Evolutionary conservation across 164 flowering plant species (phyloP), one percentile per base, ranked within the genome.

Genomic region (Aristolochia fimbriata): DNA sequence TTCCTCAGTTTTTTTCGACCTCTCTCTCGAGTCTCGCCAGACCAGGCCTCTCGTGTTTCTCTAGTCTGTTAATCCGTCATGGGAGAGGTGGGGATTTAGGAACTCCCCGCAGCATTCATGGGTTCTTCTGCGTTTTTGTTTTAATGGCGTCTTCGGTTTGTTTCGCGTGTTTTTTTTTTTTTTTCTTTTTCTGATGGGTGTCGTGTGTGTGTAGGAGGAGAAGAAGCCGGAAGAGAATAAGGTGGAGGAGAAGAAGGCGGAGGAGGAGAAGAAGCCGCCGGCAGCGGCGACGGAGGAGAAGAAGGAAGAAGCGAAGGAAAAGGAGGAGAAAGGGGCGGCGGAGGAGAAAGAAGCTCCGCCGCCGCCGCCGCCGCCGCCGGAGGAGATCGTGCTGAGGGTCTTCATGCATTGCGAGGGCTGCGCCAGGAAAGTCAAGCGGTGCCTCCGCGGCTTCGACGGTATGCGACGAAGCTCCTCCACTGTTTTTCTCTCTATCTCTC

Each of bases 391-490:
- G 10, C 65, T 85, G 58, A 78, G 61, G 47, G 90, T 90, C 15
- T 85, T 68, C 85, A 90, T 90, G 97, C 97, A 90, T 83, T 90
- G 97, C 46, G 95, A 90, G 59, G 97, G 95, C 0, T 90, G 97
- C 55, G 94, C 97, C 14, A 76, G 73, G 49, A 90, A 90, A 62
- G 87, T 90, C 62, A 80, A 76, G 23, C 50, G 80, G 47, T 73
- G 82, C 33, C 83, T 90, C 51, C 82, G 55, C 43, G 90, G 90
- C 24, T 85, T 87, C 57, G 71, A 75, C 66, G 97, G 97, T 90
- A 49, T 15, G 62, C 30, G 30, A 27, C 30, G 30, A 27, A 27
- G 4, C n/a, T n/a, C n/a, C n/a, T 59, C 31, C 47, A 0, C 20
- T 23, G 17, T 20, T 46, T 51, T 47, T 22, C 24, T 12, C 23